Evolutionary conservation across 805 yeast species (phyloP), one percentile per base, ranked within the genome.

Genomic region (Ogataea pilisensis): DNA sequence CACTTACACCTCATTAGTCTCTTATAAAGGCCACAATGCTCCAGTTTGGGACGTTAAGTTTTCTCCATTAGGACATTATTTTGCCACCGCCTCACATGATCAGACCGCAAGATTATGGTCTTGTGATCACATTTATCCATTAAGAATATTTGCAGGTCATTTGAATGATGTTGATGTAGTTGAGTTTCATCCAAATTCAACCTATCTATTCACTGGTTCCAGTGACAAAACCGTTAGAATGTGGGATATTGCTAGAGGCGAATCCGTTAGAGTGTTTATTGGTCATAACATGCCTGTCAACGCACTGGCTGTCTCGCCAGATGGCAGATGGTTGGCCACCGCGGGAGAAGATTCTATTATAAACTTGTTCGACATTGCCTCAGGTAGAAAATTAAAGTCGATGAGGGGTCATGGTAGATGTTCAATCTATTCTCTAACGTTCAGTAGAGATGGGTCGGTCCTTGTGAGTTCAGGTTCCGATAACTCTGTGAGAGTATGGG

Each of bases 101-200:
- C 97, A 90, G 61, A 93, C 99, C 0, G 98, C 98, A 1, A 75
- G 98, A 46, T 70, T 93, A 42, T 93, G 99, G 99, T 89, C 96
- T 20, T 88, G 95, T 53, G 99, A 93, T 61, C 99, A 93, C 64
- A 90, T 93, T 34, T 90, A 91, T 60, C 98, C 99, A 28, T 70
- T 93, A 54, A 73, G 99, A 51, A 86, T 93, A 20, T 91, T 93
- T 69, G 98, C 98, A 0, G 99, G 99, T 0, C 99, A 93, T 65
- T 75, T 90, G 54, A 85, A 88, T 55, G 99, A 93, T 66, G 98
- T 93, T 29, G 98, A 93, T 59, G 81, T 91, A 51, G 95, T 91
- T 28, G 82, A 81, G 37, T 93, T 91, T 75, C 99, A 93, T 66
- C 98, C 99, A 20, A 93, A 93, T 62, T 90, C 96, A 8, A 85